Evolutionary conservation across 345 rosid species (phyloP).

Genomic region (Syzygium aromaticum): DNA sequence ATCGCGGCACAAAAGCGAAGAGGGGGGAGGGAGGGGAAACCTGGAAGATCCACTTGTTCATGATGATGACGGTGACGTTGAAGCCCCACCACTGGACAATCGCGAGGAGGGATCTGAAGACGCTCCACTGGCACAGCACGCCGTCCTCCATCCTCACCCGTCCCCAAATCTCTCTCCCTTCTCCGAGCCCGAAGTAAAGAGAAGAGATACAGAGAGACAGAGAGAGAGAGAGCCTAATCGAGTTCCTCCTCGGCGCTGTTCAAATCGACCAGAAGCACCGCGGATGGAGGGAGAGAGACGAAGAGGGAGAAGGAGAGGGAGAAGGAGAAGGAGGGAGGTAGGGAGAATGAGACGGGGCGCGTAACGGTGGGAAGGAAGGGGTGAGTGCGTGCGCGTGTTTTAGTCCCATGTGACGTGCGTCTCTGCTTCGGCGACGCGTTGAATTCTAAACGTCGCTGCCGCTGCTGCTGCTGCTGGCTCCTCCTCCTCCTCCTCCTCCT

Average conservation of each 20-base stretch:
- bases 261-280: not conserved
- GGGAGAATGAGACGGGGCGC: not conserved
- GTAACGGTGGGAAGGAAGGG: not conserved
- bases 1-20: not conserved
- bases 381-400: no score
- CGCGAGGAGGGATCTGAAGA: conserved; percentile 88
- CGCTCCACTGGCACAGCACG: conserved; percentile 43
- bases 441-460: not conserved
- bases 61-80: conserved; percentile 94
- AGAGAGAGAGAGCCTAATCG: not conserved
- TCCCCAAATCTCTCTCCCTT: not conserved
- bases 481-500: not conserved
- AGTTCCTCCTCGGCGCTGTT: not conserved
- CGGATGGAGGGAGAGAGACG: not conserved
- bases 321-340: not conserved
- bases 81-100: conserved; percentile 96
- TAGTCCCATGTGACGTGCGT: not conserved
- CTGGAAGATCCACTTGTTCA: conserved; percentile 99
- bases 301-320: not conserved
- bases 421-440: not conserved
- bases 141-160: conserved; percentile 66
- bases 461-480: no score
- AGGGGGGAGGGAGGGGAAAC: conserved; percentile 6
- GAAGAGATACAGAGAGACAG: not conserved
- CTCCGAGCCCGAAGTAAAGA: not conserved